These are phyloP conservation scores for Rhodotorula sp. DNA, from an alignment of 1,284 basidiomycete species.

Conservation along the genomic window DNA sequence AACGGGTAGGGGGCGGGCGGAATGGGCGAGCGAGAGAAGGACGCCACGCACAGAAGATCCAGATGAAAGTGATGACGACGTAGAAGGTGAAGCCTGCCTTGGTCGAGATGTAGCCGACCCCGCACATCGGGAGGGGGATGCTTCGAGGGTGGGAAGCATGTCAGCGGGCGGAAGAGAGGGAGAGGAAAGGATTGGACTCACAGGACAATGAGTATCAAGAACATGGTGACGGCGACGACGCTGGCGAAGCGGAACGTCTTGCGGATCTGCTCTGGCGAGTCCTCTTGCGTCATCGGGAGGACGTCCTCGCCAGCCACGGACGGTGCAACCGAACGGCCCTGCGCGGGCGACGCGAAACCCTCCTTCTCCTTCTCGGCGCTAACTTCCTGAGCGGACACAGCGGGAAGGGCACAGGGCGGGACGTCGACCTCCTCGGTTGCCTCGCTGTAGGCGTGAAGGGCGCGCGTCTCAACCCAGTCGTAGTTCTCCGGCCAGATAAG, in stretches of 20 bases:
- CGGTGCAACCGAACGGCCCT: slow-evolving; percentile 6
- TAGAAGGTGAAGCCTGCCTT: slow-evolving; percentile 67
- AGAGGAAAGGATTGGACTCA: background rate
- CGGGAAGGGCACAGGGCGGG: too few relatives aligned
- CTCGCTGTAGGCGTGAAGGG: slow-evolving; percentile 50
- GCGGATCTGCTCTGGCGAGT: slow-evolving; percentile 60
- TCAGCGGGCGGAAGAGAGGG: background rate
- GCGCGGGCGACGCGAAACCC: slow-evolving; percentile 27
- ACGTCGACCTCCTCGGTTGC: slow-evolving; percentile 28
- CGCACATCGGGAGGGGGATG: slow-evolving; percentile 81
- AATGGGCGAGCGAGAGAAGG: too few relatives aligned
- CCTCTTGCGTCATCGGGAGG: slow-evolving; percentile 57
- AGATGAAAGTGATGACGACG: slow-evolving; percentile 55
- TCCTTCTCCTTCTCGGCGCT: slow-evolving; percentile 54
- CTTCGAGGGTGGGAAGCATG: background rate
- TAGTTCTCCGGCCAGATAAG: slow-evolving; percentile 74
- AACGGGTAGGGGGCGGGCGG: background rate
- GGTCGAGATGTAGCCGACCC: slow-evolving; percentile 70
- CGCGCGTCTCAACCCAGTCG: slow-evolving; percentile 74
- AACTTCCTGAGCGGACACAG: background rate
- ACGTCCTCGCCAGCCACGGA: slow-evolving; percentile 45
- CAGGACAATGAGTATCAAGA: slow-evolving; percentile 53
- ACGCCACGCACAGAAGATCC: slow-evolving; percentile 35
- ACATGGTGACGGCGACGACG: slow-evolving; percentile 65
- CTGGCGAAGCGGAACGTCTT: slow-evolving; percentile 77